Evolutionary conservation across 345 rosid genomes (phyloP).

Genomic region (Citrus glauca): DNA sequence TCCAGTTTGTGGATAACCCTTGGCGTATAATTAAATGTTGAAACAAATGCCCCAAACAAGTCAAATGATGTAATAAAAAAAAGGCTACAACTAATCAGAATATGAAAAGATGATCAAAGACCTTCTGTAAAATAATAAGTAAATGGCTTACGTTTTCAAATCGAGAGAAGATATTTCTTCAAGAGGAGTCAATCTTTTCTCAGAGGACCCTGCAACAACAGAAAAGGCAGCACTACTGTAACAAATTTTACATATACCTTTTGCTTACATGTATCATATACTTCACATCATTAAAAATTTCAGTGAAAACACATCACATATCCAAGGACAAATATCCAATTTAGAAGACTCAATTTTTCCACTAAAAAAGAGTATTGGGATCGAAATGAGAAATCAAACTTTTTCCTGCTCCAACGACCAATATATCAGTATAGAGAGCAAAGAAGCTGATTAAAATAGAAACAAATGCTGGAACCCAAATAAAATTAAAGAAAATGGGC

Average conservation of each 20-base stretch:
- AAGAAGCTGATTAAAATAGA: not conserved
- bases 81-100: not conserved
- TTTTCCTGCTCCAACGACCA: not conserved
- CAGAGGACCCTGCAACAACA: constrained; percentile 53
- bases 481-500: not conserved
- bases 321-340: not conserved
- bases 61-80: not conserved
- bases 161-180: constrained; percentile 64
- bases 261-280: not conserved
- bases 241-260: constrained; percentile 1
- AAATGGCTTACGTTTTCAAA: constrained; percentile 64
- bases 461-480: not conserved
- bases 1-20: not conserved
- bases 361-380: not conserved
- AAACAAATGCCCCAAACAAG: not conserved
- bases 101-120: not conserved
- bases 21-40: not conserved
- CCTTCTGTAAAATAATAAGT: not conserved
- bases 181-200: constrained; percentile 50
- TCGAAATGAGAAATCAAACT: not conserved
- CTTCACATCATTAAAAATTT: not conserved
- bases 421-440: no score
- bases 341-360: not conserved
- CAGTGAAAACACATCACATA: not conserved
- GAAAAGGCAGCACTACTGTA: not conserved